phyloP scores from a whole-genome alignment of 768 basidiomycete species.

The Termitomyces sp. region DNA sequence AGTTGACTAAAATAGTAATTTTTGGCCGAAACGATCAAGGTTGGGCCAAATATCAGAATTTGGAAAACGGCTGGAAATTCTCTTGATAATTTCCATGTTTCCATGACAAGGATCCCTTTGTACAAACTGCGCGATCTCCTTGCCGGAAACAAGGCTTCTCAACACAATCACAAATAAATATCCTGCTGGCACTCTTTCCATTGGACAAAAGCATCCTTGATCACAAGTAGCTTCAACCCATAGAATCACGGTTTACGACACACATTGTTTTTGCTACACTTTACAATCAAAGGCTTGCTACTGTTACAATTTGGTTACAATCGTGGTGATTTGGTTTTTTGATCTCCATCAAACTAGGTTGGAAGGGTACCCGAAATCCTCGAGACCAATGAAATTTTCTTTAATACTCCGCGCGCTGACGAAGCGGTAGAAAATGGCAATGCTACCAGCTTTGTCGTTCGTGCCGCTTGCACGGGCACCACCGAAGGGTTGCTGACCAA shows the following conservation, averaged over 20 bases:
- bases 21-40: no score
- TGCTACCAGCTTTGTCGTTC: slow-evolving; percentile 94
- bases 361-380: slow-evolving; percentile 80
- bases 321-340: not conserved
- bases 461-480: slow-evolving; percentile 91
- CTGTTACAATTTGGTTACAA: not conserved
- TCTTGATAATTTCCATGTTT: no score
- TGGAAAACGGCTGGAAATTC: no score
- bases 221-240: not conserved
- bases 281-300: not conserved
- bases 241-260: not conserved
- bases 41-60: no score
- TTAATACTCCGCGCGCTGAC: slow-evolving; percentile 91
- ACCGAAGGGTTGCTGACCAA: slow-evolving; percentile 98
- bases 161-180: no score
- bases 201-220: no score
- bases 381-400: slow-evolving; percentile 87
- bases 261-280: not conserved
- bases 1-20: no score
- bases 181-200: no score
- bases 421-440: slow-evolving; percentile 67
- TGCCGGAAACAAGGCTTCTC: no score
- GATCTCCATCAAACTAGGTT: slow-evolving; percentile 48
- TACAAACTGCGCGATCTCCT: no score
- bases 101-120: no score